Conservation (phyloP, 2,329 filamentous ascomycete species). For the Alternaria conjuncta region DNA sequence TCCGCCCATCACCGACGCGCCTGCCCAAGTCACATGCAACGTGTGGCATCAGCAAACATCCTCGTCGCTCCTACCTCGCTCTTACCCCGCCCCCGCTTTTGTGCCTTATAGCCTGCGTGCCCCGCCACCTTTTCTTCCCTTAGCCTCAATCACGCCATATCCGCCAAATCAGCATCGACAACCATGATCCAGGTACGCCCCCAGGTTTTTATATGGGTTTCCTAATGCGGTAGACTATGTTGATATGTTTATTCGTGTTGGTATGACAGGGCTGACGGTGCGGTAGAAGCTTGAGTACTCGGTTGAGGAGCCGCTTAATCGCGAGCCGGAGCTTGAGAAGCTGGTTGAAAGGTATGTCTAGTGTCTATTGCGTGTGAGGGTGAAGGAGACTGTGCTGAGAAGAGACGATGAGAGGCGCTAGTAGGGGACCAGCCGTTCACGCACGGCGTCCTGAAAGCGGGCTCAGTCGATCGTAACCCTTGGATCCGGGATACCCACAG, state of each 20-base stretch:
- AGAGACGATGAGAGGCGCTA: not conserved
- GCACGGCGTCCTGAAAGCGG: not conserved
- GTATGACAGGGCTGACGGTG: constrained; percentile 14
- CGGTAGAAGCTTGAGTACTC: constrained; percentile 49
- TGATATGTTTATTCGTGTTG: not conserved
- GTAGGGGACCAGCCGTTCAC: not conserved
- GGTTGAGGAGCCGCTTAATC: constrained; percentile 56
- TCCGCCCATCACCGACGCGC: not conserved
- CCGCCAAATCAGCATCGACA: constrained; percentile 30
- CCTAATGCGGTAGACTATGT: constrained; percentile 27
- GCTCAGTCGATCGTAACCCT: not conserved
- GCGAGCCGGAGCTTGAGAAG: constrained; percentile 54
- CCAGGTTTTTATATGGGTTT: constrained; percentile 13
- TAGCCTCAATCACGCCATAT: constrained; percentile 37
- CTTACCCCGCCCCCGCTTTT: constrained; percentile 12
- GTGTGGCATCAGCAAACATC: not conserved
- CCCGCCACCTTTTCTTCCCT: constrained; percentile 17
- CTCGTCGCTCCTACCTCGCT: not conserved
- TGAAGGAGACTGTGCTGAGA: not conserved
- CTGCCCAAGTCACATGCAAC: not conserved
- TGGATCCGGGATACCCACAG: not conserved
- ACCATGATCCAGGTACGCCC: constrained; percentile 36
- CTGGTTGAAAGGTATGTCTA: constrained; percentile 52
- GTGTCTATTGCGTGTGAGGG: too few relatives aligned
- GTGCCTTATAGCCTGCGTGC: constrained; percentile 20